These are phyloP conservation scores for Purshia tridentata DNA, from an alignment of 306 rosid species.

Conservation along the genomic window DNA sequence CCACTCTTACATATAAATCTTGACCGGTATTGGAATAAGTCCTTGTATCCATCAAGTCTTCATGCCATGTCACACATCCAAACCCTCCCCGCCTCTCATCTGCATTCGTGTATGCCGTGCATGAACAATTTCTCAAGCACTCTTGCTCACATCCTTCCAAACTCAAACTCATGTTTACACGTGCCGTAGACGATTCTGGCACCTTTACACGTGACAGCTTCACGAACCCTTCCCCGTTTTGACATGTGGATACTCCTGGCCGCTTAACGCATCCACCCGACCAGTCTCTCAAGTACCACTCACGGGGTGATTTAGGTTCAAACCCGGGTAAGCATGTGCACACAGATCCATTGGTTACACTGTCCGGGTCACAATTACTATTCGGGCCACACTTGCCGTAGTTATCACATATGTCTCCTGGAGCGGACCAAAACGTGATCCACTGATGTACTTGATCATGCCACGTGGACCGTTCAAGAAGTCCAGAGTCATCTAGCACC, in stretches of 20 bases:
- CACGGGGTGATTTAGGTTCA: constrained; percentile 33
- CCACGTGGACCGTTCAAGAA: constrained; percentile 17
- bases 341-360: background rate
- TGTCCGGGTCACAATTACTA: constrained; percentile 37
- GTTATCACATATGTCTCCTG: constrained; percentile 36
- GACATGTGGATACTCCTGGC: constrained; percentile 21
- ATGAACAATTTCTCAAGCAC: constrained; percentile 51
- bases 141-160: constrained; percentile 28
- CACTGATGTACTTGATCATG: constrained; percentile 18
- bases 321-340: constrained; percentile 59
- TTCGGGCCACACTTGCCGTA: constrained; percentile 49
- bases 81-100: constrained; percentile 35
- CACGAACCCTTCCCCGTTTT: constrained; percentile 51
- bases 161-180: constrained; percentile 2
- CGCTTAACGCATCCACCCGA: constrained; percentile 52
- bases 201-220: constrained; percentile 33
- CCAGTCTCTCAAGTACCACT: constrained; percentile 39
- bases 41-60: constrained; percentile 35
- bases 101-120: constrained; percentile 37
- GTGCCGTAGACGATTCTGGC: constrained; percentile 39
- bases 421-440: constrained; percentile 35
- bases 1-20: constrained; percentile 45
- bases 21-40: constrained; percentile 19
- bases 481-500: constrained; percentile 21
- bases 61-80: constrained; percentile 52